Base-by-base conservation (phyloP, 2,329 filamentous ascomycete species). In the Phialophora tarda region DNA sequence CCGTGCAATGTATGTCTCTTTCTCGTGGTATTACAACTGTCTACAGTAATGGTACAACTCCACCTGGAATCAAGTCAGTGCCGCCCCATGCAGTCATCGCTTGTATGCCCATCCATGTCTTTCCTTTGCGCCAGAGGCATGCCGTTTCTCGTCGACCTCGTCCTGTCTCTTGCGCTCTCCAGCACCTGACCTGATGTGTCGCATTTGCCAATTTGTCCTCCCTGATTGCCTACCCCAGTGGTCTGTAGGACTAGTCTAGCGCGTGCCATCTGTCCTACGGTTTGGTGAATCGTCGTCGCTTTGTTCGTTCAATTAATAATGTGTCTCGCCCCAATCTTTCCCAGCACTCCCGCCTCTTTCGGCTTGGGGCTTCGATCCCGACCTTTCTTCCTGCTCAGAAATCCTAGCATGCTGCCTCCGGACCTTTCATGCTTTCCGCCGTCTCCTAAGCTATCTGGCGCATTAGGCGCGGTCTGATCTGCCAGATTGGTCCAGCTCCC, bases 401-500 rank as follows among this genome's bases (percentile, higher is more conserved):
- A 96, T 1, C 92, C 91, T 71, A 98, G 89, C 85, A 97, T 94
- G 21, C 89, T 88, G 74, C 77, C 77, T 84, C 90, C 71, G 80
- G 82, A 66, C 74, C 79, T 79, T 67, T 68, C 62, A 69, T 73
- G 56, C 58, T 71, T 71, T 12, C 71, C 69, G 64, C 82, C 85
- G 5, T 68, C 69, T n/a, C 34, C 65, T 7, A 23, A 17, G 1
- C 28, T 32, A 14, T 66, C 68, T 23, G 54, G 41, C 5, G 51
- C 41, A 10, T 32, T 54, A 3, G 89, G 89, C 59, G 89, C 86
- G 74, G 92, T 93, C 74, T 93, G 91, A 66, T 93, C 89, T 57
- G 92, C 92, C 76, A 97, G 85, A 69, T 96, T 91, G 55, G 91
- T 93, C 94, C 93, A 98, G 77, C 91, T 94, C 66, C 92, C 91